phyloP scores from a whole-genome alignment of 2,329 filamentous ascomycete genomes.

The Aspergillus aculeatinus region DNA sequence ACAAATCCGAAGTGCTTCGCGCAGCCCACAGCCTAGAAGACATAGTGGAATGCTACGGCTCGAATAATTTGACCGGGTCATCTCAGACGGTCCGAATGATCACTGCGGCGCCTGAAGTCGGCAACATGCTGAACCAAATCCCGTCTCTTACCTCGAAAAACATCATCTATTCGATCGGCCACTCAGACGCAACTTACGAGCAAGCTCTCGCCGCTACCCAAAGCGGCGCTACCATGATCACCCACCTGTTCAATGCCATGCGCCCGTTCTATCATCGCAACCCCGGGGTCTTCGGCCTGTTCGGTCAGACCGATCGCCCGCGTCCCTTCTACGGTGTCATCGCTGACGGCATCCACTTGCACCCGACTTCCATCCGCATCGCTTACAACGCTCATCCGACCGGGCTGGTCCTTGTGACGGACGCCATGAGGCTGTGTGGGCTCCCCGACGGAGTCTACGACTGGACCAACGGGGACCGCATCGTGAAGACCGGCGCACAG shows the following conservation, averaged over 20 bases:
- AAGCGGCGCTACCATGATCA: slow-evolving; percentile 84
- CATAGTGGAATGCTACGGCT: slow-evolving; percentile 57
- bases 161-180: slow-evolving; percentile 78
- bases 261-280: slow-evolving; percentile 85
- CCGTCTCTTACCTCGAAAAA: slow-evolving; percentile 62
- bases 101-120: slow-evolving; percentile 80
- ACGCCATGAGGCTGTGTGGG: slow-evolving; percentile 85
- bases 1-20: slow-evolving; percentile 71
- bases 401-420: slow-evolving; percentile 85
- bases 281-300: slow-evolving; percentile 82
- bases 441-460: slow-evolving; percentile 80
- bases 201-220: slow-evolving; percentile 69
- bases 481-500: slow-evolving; percentile 62
- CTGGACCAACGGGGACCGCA: slow-evolving; percentile 73
- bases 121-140: slow-evolving; percentile 68
- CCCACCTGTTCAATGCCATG: slow-evolving; percentile 94
- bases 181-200: slow-evolving; percentile 85
- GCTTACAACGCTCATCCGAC: slow-evolving; percentile 82
- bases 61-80: slow-evolving; percentile 57
- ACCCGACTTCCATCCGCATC: slow-evolving; percentile 84
- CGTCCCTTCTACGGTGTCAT: slow-evolving; percentile 84
- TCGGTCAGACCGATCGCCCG: slow-evolving; percentile 62
- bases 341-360: slow-evolving; percentile 84
- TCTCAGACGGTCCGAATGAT: slow-evolving; percentile 66
- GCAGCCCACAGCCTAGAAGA: slow-evolving; percentile 64